These are phyloP conservation scores for Eucommia ulmoides DNA, from an alignment of 257 asterid genomes.

Conservation along the genomic window DNA sequence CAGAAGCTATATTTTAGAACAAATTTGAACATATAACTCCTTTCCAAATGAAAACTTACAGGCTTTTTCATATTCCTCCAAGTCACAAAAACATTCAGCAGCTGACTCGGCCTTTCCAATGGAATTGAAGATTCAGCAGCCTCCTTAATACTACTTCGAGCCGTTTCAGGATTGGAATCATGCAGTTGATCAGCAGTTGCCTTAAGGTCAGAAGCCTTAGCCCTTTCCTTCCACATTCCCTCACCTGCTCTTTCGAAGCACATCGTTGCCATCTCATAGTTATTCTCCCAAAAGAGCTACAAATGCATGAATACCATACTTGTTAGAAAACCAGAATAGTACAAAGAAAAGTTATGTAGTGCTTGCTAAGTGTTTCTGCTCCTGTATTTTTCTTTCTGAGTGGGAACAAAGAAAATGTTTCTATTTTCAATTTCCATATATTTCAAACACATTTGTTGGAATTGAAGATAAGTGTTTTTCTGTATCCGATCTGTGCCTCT, in stretches of 20 bases:
- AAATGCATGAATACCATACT: background rate
- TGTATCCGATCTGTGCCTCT: too few relatives aligned
- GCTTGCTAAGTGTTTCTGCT: too few relatives aligned
- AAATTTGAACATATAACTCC: too few relatives aligned
- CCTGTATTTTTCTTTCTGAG: too few relatives aligned
- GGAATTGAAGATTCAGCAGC: conserved; percentile 61
- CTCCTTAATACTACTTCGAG: conserved; percentile 30
- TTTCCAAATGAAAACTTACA: conserved; percentile 36
- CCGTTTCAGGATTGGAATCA: conserved; percentile 26
- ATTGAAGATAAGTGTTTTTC: too few relatives aligned
- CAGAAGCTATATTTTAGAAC: too few relatives aligned
- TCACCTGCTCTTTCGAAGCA: conserved; percentile 69
- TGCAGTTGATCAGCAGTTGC: conserved; percentile 29
- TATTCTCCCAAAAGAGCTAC: conserved; percentile 57
- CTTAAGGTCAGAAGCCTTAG: conserved; percentile 48
- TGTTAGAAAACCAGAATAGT: background rate
- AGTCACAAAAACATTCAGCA: conserved; percentile 48
- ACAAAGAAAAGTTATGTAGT: too few relatives aligned
- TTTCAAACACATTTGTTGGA: too few relatives aligned
- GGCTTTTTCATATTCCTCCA: conserved; percentile 46
- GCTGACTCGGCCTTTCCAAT: conserved; percentile 41
- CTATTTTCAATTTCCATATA: too few relatives aligned
- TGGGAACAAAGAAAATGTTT: too few relatives aligned
- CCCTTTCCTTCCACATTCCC: conserved; percentile 34
- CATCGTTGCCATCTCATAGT: conserved; percentile 54